Base-by-base conservation (phyloP, 2,329 filamentous ascomycete species). In the Daldinia sp. region DNA sequence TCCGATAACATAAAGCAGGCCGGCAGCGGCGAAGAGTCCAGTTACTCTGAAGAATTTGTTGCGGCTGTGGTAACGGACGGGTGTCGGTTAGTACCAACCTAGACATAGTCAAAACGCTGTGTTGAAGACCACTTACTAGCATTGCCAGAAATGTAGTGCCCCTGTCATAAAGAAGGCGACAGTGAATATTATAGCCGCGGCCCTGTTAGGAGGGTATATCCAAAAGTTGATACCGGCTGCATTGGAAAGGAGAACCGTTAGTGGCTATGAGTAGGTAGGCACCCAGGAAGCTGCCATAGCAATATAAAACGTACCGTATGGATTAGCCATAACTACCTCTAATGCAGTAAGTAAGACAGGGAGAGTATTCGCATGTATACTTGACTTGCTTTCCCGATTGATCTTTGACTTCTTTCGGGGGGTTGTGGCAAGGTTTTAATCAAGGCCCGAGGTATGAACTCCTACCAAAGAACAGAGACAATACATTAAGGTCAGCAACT, bases 1-100 rank as follows among this genome's bases (percentile, higher is more conserved):
- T 6, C 63, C 63, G 42, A 66, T 23, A 5, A 66, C 63, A n/a
- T 66, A 66, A 15, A 66, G 58, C 9, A 66, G 30, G 18, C 58
- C 63, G n/a, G 15, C 41, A 7, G 41, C 18, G 18, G 20, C 18
- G 41, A 44, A 44, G 12, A 44, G 41, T 44, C 18, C 41, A 10
- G 41, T 44, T 9, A 44, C 41, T 20, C 41, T 44, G 18, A 44
- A 44, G 41, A 44, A 44, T 44, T 44, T 44, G 7, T 23, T 44
- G 41, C 41, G 41, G 7, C 41, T 44, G 6, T 1, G 7, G 18
- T 44, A 20, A n/a, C 41, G 41, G 18, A 18, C 3, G n/a, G n/a
- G 20, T 18, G 9, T 44, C n/a, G 18, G 41, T 44, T 20, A 44
- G 41, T 20, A 12, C 12, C 18, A 13, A 44, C 20, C 20, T 23